phyloP scores from a whole-genome alignment of 1,284 basidiomycete genomes.

The Anthracocystis setariae region DNA sequence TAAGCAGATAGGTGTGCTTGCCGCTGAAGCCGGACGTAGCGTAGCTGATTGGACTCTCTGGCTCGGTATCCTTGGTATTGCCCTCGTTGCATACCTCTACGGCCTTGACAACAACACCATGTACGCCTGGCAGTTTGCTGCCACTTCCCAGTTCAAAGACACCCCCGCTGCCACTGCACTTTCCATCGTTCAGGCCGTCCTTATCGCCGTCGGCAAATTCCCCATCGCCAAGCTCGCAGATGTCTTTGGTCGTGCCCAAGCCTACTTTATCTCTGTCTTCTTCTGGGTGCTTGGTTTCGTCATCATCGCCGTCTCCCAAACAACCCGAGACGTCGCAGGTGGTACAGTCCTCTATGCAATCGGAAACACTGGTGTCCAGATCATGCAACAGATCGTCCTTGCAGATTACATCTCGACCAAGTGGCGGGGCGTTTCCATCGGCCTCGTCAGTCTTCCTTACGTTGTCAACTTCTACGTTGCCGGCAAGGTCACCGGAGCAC shows the following conservation, averaged over 20 bases:
- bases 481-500: conserved; percentile 21
- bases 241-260: conserved; percentile 64
- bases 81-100: conserved; percentile 54
- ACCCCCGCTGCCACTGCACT: conserved; percentile 51
- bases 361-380: conserved; percentile 64
- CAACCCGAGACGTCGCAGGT: conserved; percentile 41
- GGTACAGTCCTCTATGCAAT: conserved; percentile 63
- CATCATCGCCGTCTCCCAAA: conserved; percentile 58
- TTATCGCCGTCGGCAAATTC: conserved; percentile 65
- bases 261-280: conserved; percentile 52
- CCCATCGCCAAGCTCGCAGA: conserved; percentile 66
- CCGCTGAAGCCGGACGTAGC: conserved; percentile 53
- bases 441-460: conserved; percentile 61
- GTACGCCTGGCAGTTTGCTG: conserved; percentile 44
- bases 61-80: conserved; percentile 56
- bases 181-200: conserved; percentile 56
- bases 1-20: conserved; percentile 57
- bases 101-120: conserved; percentile 62
- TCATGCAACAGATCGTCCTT: conserved; percentile 66
- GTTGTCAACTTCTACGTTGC: conserved; percentile 62
- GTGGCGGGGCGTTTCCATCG: conserved; percentile 60
- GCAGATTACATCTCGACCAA: conserved; percentile 64
- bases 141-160: conserved; percentile 40
- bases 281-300: conserved; percentile 65
- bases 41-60: conserved; percentile 57